Base-by-base conservation (phyloP, 2,329 filamentous ascomycete genomes). In the Colletotrichum somersetense region DNA sequence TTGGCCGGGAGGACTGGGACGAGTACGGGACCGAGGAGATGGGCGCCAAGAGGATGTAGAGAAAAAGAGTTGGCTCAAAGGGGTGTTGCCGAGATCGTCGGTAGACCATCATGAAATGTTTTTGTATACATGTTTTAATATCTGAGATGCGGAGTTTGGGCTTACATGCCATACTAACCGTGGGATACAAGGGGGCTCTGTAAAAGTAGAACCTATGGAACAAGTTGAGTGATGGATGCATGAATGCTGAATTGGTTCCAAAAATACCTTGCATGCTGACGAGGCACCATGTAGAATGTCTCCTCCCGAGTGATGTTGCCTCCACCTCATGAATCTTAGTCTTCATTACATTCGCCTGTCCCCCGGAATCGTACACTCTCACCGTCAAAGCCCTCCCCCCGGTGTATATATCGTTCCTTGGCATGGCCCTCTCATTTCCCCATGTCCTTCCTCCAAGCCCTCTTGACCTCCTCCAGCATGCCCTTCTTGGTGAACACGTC, bases 11-110 rank as follows among this genome's bases (percentile, higher is more conserved):
- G 59, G 89, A 90, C 71, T 89, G 86, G 84, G 88, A 90, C 76
- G 87, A 89, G 78, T 83, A 88, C 77, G 86, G 86, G 10, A 86
- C 85, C 70, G 92, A 93, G 78, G 93, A 95, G 83, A 87, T 93
- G 86, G 70, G 70, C 26, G 53, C 70, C n/a, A 72, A 72, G 61
- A 65, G 70, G 48, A 72, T 72, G 70, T 72, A 55, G 5, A 3
- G 20, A 20, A 18, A 44, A 20, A 18, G 5, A 12, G 20, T 10
- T n/a, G 42, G 16, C n/a, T n/a, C 6, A 16, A 46, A 18, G n/a
- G 30, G 18, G 18, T 38, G 42, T 30, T 6, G 18, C 30, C 14
- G 12, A 48, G 16, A 23, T 44, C 10, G 42, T 46, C 35, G 38
- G 5, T 8, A 30, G 57, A 46, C 42, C 26, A 61, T 26, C 16